Base-by-base conservation (phyloP, 768 basidiomycete species). In the Crepidotus variabilis region DNA sequence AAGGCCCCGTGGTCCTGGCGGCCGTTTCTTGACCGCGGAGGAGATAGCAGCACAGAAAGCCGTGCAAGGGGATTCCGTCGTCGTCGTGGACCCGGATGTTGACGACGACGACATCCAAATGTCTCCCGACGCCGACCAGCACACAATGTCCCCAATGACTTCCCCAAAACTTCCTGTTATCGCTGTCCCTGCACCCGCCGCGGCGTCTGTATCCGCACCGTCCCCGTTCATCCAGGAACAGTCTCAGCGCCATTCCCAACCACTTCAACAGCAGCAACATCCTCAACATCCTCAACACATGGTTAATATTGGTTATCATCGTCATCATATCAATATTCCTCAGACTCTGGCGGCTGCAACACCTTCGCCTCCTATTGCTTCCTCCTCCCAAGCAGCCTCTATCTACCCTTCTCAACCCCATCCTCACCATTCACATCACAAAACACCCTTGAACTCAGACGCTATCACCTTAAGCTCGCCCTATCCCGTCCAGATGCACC, bases 11-110 rank as follows among this genome's bases (percentile, higher is more conserved):
- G 97, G 97, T 4, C 96, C 97, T 21, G 97, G 97, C 10, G 97
- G 97, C 21, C 86, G 97, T 45, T 99, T 99, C 76, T 86, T 98
- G 65, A 98, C 95, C 7, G 92, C 94, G 51, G 93, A 94, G 18
- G 95, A 98, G 72, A 94, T 95, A 49, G 90, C 91, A 0, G 88
- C 90, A 0, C 88, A 91, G 67, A 88, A 88, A 61, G 72, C 76
- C 11, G 60, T 71, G 2, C 70, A 74, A 21, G 66, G 73, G 16
- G 64, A 69, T 13, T 60, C 66, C 46, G 63, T 69, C 0, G 65
- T 65, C 0, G 65, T 65, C 21, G 65, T 69, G 6, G 70, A 76
- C 56, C 78, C 77, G 45, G 77, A 78, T 16, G 80, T 78, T 35
- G 67, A 66, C 56, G 71, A 76, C 56, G 78, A 80, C 53, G 48